phyloP scores from a whole-genome alignment of 2,329 filamentous ascomycete genomes.

The Monilinia vaccinii-corymbosi region DNA sequence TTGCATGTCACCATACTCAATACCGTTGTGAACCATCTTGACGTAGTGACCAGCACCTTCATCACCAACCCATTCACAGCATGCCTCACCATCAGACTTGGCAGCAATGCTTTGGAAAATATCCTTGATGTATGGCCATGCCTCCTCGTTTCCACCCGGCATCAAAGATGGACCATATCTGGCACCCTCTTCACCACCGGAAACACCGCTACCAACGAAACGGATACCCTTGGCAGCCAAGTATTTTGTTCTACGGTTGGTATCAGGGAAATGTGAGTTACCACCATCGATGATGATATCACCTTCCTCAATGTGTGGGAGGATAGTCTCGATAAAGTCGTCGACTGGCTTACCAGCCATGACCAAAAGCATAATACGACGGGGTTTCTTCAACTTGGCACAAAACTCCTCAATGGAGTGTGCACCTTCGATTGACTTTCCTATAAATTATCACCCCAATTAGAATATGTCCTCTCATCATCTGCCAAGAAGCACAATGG shows the following conservation, averaged over 20 bases:
- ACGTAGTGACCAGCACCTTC: conserved; percentile 99
- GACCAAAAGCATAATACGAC: conserved; percentile 96
- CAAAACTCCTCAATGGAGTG: conserved; percentile 92
- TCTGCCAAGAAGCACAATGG: background rate
- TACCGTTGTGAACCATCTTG: conserved; percentile 99
- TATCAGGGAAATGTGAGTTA: conserved; percentile 99
- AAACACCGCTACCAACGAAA: conserved; percentile 96
- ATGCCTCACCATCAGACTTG: conserved; percentile 94
- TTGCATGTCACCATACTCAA: conserved; percentile 99
- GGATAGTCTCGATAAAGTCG: conserved; percentile 94
- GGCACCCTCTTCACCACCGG: conserved; percentile 98
- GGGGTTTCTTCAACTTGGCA: conserved; percentile 92
- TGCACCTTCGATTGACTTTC: conserved; percentile 91
- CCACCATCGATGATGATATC: conserved; percentile 99
- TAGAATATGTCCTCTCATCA: conserved; percentile 6
- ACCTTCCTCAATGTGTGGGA: conserved; percentile 71
- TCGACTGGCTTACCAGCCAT: conserved; percentile 97
- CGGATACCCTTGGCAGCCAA: conserved; percentile 78
- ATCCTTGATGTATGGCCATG: conserved; percentile 97
- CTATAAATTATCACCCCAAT: conserved; percentile 30
- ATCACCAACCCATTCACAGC: conserved; percentile 99
- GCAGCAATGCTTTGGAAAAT: conserved; percentile 97
- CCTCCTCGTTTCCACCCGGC: conserved; percentile 97
- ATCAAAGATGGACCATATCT: conserved; percentile 95
- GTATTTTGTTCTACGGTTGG: conserved; percentile 93